A percentile compares a stretch with the other conserved stretches of the same genome.
Evolutionary conservation across 345 rosid genomes (phyloP).

Genomic region (Euphorbia tirucalli): DNA sequence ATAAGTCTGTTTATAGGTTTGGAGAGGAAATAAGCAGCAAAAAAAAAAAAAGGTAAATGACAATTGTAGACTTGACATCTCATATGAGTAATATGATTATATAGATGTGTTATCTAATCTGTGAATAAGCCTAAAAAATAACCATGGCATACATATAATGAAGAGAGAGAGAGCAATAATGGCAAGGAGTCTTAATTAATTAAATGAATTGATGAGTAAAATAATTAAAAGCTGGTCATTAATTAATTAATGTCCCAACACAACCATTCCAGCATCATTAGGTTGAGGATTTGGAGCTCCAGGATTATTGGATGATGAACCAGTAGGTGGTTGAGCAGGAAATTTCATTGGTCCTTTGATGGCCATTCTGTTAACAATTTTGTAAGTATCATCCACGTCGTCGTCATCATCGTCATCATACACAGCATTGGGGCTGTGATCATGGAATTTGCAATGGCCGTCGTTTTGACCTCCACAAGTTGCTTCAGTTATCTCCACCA

Average conservation of each 20-base stretch:
- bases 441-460: not conserved
- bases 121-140: no score
- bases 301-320: no score
- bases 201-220: not conserved
- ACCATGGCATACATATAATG: not conserved
- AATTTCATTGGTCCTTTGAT: slow-evolving; percentile 9
- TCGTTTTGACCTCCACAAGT: not conserved
- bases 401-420: slow-evolving; percentile 19
- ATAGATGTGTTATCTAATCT: no score
- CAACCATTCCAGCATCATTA: not conserved
- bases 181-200: not conserved
- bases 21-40: no score
- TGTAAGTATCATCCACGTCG: slow-evolving; percentile 37
- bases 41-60: not conserved
- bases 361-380: slow-evolving; percentile 20
- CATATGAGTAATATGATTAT: no score
- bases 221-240: not conserved
- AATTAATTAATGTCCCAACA: not conserved
- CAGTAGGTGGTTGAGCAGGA: no score
- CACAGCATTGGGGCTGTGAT: not conserved
- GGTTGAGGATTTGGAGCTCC: not conserved
- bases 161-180: not conserved
- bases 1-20: no score
- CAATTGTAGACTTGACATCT: no score
- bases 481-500: slow-evolving; percentile 12